Base-by-base conservation (phyloP, 1,284 basidiomycete genomes). In the Butyriboletus appendiculatus region DNA sequence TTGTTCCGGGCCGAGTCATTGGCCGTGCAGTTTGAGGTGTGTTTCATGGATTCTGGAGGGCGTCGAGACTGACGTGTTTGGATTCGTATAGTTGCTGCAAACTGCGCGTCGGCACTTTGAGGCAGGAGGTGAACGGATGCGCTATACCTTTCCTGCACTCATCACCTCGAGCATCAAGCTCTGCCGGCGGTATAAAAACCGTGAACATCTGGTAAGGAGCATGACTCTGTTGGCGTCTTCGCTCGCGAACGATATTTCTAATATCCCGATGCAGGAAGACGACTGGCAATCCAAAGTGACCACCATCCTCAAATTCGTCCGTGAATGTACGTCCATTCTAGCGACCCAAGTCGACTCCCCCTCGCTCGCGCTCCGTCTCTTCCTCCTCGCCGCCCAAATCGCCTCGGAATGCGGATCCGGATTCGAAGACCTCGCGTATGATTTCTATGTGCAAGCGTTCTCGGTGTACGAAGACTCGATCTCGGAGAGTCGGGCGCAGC, bases 391-490 rank as follows among this genome's bases (percentile, higher is more conserved):
- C 0, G 92, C 94, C 0, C 94, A 96, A 70, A 88, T 96, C 20
- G 84, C 94, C 0, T 95, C 96, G 67, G 92, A 94, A 67, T 93
- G 92, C 56, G 92, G 88, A 0, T 52, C 59, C 0, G 68, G 66
- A 1, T 92, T 97, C 59, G 94, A 96, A 71, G 94, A 97, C 67
- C 83, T 97, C 53, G 87, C 92, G 24, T 98, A 97, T 70, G 95
- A 98, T 70, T 87, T 97, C 63, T 96, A 95, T 67, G 95, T 97
- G 9, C 93, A 96, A 69, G 94, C 94, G 0, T 96, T 97, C 69
- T 92, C 89, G 30, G 93, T 97, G 12, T 97, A 97, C 74, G 95
- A 98, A 70, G 96, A 98, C 68, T 89, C 84, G 63, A 97, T 98
- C 51, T 94, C 91, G 43, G 95, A 97, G 68, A 92, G 88, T 44